Evolutionary conservation across 164 flowering plant species (phyloP), one percentile per base, ranked within the genome.

Genomic region (Nelumbo lutea): DNA sequence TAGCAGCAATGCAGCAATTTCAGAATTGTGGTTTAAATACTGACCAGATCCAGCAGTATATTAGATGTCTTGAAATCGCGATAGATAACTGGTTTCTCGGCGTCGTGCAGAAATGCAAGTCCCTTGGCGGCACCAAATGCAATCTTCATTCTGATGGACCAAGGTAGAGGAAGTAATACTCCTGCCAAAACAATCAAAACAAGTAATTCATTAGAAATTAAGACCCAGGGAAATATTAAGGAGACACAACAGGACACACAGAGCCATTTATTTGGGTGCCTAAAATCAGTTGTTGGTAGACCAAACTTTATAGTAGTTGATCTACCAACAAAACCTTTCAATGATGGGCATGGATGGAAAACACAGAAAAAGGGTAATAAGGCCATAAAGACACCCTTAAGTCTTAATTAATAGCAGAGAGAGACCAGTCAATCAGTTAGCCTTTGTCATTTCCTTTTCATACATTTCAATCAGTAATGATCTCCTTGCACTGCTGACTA

Each of bases 1-100:
- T 27, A 27, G 27, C 27, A 27, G 27, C 27, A 27, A 27, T 27
- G 27, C 27, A 27, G 27, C 27, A 0, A 27, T 27, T 27, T 27
- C 27, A 27, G 27, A 27, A 27, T 27, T 27, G 27, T 27, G 27
- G 27, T 53, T 10, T 13, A n/a, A 46, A 56, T 67, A 81, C 91
- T 72, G 60, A 91, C 98, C 88, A 13, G 67, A 65, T 94, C 97
- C 14, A 94, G 75, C 56, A 94, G 79, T 65, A 94, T 94, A 76
- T 94, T 94, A 1, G 98, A 91, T 3, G 98, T 89, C 84, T 93
- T 93, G 62, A 93, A 93, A 73, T 93, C 96, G 3, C 97, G 90
- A 67, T 90, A 90, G 71, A 94, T 94, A 72, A 94, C 96, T 48
- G 95, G 96, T 70, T 87, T 88, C 79, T 90, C 89, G 62, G 97